Evolutionary conservation across 208 protist species (phyloP), one percentile per base, ranked within the genome.

Genomic region (Trypanosoma lewisi): DNA sequence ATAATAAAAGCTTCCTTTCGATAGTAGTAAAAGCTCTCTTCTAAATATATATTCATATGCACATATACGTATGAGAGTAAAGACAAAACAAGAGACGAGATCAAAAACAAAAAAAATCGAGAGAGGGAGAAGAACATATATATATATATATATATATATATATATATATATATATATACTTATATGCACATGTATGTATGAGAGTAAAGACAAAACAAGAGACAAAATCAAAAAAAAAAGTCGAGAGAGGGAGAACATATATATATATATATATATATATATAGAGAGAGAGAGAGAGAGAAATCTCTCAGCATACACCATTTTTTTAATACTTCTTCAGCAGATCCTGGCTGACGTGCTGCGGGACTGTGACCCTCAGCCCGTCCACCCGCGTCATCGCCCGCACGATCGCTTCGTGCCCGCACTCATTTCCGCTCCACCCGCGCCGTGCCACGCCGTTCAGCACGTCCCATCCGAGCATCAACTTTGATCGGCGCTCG

Each of bases 381-480:
- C 44, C 42, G 25, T 73, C 63, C 49, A 89, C 63, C 4, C 64
- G 41, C 37, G 83, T 30, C 85, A 96, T 94, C 0, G 86, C 88
- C 27, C 67, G 53, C 23, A 77, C 36, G 31, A 91, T 85, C 2
- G 80, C 66, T 36, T 75, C 63, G 53, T 83, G 52, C 5, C 90
- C 92, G 54, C 91, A 92, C 41, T 81, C 71, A 63, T 95, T 91
- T 21, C 87, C 69, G 5, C 78, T 63, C 92, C 92, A 97, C 25
- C 80, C 73, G 27, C 92, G 70, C 25, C 92, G 69, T 5, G 82
- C 45, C 4, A 93, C 67, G 41, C 91, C 92, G 67, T 97, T 97
- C 34, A 87, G 67, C 12, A 97, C 92, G 53, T 97, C 92, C 85
- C 85, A 97, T 28, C 68, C 51, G n/a, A 97, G 71, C 90, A 97